Base-by-base conservation (phyloP, 768 basidiomycete species). In the Serendipita vermifera region DNA sequence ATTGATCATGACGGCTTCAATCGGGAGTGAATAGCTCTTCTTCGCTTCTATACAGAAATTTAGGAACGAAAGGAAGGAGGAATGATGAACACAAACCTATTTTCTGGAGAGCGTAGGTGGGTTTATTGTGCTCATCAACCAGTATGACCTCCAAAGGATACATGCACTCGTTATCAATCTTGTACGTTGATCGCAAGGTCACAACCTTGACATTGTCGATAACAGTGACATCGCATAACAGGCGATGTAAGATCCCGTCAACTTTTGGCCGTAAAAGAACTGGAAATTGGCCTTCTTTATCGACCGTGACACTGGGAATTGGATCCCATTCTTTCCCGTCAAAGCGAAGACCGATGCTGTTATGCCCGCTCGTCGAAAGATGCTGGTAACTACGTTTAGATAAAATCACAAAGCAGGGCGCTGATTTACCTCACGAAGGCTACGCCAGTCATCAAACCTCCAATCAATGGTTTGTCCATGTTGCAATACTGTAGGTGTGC, bases 371-470 rank as follows among this genome's bases (percentile, higher is more conserved):
- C 3, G 75, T 70, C 9, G 81, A 76, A 39, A 83, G 76, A 60
- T 83, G 79, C 81, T 83, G 59, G 20, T 62, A 22, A 53, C 27
- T 5, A 15, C 20, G 6, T 13, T 14, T 24, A 38, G 13, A 36
- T 14, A 13, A 22, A 20, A 35, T 57, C 13, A 58, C 59, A 14
- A 57, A 29, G 32, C 66, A 3, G 68, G 33, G 20, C 29, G 36
- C 22, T 11, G 5, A 55, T 74, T 59, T 64, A 90, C 92, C 73
- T 99, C 96, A 65, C 96, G 81, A 73, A 87, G 83, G 3, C 83
- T 85, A 66, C 84, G 85, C 85, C 90, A 91, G 64, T 98, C 93
- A 65, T 97, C 92, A 63, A 98, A 97, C 56, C 96, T 77, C 96
- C 96, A 98, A 57, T 97, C 93, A 3, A 88, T 72, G 5, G 75